Conservation (phyloP, 257 asterid genomes). For the Paulownia fortunei region DNA sequence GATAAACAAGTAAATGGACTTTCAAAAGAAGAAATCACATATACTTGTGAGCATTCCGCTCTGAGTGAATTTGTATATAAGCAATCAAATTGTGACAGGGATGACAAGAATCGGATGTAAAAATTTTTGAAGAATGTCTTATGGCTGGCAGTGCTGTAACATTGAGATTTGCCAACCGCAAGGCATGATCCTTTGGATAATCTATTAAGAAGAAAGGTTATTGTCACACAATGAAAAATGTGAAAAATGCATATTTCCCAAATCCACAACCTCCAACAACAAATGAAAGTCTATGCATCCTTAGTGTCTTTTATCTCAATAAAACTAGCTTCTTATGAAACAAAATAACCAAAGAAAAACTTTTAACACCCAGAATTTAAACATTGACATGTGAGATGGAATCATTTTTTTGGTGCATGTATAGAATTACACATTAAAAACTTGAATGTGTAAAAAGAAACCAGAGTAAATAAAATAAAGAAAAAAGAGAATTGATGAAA, state of each 20-base stretch:
- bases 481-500: slow-evolving; percentile 9
- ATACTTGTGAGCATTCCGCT: not conserved
- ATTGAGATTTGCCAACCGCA: not conserved
- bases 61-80: slow-evolving; percentile 15
- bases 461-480: slow-evolving; percentile 17
- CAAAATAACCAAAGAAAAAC: not conserved
- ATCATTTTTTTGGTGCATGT: slow-evolving; percentile 7
- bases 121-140: not conserved
- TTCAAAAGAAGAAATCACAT: slow-evolving; percentile 32
- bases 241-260: not conserved
- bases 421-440: slow-evolving; percentile 6
- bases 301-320: not conserved
- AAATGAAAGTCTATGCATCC: slow-evolving; percentile 17
- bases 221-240: not conserved
- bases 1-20: slow-evolving; percentile 36
- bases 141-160: not conserved
- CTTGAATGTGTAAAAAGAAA: not conserved
- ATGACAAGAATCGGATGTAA: not conserved
- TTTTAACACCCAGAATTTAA: not conserved
- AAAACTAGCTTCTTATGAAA: not conserved
- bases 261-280: not conserved
- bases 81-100: slow-evolving; percentile 5
- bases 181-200: not conserved
- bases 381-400: slow-evolving; percentile 7
- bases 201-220: not conserved